Evolutionary conservation across 768 basidiomycete species (phyloP).

Genomic region (Collybia sordida): DNA sequence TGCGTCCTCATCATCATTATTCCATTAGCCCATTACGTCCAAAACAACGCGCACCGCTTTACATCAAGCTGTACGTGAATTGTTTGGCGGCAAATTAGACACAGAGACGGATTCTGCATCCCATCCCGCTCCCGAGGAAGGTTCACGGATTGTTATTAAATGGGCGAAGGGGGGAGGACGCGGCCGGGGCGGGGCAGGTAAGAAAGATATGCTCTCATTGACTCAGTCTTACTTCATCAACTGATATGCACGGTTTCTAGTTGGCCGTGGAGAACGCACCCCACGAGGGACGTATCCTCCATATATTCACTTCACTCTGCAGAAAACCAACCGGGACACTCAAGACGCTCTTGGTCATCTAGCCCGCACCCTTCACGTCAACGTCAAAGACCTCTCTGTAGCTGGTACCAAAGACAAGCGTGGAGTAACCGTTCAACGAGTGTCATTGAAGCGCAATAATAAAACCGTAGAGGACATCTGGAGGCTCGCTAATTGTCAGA

Average conservation of each 20-base stretch:
- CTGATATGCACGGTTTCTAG: background rate
- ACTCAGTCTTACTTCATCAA: background rate
- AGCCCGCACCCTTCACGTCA: constrained; percentile 73
- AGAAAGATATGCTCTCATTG: constrained; percentile 17
- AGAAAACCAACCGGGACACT: constrained; percentile 97
- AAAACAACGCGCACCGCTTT: constrained; percentile 82
- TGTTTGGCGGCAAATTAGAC: constrained; percentile 84
- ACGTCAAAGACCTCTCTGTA: constrained; percentile 78
- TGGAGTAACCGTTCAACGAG: constrained; percentile 92
- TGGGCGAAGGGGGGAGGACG: constrained; percentile 63
- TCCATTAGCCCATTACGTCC: constrained; percentile 70
- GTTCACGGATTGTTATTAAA: constrained; percentile 76
- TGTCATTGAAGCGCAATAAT: constrained; percentile 73
- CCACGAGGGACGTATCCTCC: constrained; percentile 72
- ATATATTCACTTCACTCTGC: constrained; percentile 94
- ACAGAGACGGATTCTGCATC: constrained; percentile 68
- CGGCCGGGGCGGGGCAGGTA: constrained; percentile 45
- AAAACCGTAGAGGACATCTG: constrained; percentile 85
- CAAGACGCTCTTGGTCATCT: constrained; percentile 89
- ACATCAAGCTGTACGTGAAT: constrained; percentile 76
- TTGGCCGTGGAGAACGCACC: constrained; percentile 37
- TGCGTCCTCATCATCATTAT: constrained; percentile 9
- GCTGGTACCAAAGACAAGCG: constrained; percentile 99
- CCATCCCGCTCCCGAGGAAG: constrained; percentile 52
- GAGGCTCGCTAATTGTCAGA: constrained; percentile 73